A percentile compares a stretch with the other conserved stretches of the same genome.
Evolutionary conservation across 2,329 filamentous ascomycete genomes (phyloP).

Genomic region (Aaosphaeria pasadenensis): DNA sequence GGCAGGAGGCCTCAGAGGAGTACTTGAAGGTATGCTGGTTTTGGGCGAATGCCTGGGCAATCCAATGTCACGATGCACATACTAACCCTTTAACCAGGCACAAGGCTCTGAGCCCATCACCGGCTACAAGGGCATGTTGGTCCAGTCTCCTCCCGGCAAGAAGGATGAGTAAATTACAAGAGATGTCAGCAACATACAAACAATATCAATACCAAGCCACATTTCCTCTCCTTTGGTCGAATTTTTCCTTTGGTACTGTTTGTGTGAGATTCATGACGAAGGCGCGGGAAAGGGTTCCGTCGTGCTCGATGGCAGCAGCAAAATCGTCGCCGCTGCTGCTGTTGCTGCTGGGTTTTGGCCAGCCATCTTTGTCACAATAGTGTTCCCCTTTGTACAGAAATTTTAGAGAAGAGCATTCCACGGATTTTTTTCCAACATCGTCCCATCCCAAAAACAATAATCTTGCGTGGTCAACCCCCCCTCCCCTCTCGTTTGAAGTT

Average conservation of each 20-base stretch:
- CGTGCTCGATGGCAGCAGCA: constrained; percentile 5
- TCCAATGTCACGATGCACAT: background rate
- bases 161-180: constrained; percentile 23
- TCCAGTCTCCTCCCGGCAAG: constrained; percentile 27
- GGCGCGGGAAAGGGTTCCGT: constrained; percentile 21
- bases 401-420: constrained; percentile 18
- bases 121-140: constrained; percentile 39
- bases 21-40: constrained; percentile 73
- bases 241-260: constrained; percentile 33
- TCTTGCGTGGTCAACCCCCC: too few relatives aligned
- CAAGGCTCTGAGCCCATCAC: constrained; percentile 39
- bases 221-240: constrained; percentile 33
- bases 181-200: constrained; percentile 19
- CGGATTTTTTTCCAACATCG: constrained; percentile 7
- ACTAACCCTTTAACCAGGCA: constrained; percentile 17
- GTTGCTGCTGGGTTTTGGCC: constrained; percentile 14
- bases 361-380: constrained; percentile 36
- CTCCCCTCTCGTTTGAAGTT: too few relatives aligned
- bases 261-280: constrained; percentile 26
- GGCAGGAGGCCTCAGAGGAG: constrained; percentile 93
- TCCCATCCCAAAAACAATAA: too few relatives aligned
- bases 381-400: constrained; percentile 36
- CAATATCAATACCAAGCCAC: constrained; percentile 24
- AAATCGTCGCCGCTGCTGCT: background rate
- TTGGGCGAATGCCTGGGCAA: too few relatives aligned